phyloP scores from a whole-genome alignment of 164 flowering plant genomes.

The Kingdonia uniflora region DNA sequence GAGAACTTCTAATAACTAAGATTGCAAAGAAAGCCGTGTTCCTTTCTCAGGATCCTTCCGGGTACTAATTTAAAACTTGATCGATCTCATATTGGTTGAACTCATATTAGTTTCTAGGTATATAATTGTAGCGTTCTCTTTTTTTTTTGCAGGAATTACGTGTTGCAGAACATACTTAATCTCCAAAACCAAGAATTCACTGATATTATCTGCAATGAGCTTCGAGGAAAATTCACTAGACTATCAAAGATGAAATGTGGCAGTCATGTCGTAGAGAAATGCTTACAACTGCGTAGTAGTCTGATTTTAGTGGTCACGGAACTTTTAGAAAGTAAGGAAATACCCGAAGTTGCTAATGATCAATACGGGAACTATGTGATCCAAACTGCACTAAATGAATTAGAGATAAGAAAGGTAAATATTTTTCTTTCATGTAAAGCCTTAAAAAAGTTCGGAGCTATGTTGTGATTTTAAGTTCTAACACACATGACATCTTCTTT shows the following conservation, averaged over 20 bases:
- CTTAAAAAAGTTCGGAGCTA: too few species aligned
- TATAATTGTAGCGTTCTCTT: too few species aligned
- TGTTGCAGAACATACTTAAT: background rate
- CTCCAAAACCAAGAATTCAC: background rate
- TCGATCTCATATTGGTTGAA: too few species aligned
- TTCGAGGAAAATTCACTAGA: background rate
- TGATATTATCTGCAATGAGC: background rate
- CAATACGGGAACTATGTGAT: conserved; percentile 5
- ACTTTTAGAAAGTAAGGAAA: background rate
- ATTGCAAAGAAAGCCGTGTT: background rate
- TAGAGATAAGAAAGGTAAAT: background rate
- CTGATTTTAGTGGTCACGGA: background rate
- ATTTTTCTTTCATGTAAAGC: background rate
- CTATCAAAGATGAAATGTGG: conserved; percentile 1
- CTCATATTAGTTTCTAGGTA: too few species aligned
- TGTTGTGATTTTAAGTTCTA: too few species aligned
- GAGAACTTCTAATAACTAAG: background rate
- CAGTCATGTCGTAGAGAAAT: conserved; percentile 6
- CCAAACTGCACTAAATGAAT: background rate
- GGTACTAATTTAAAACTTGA: background rate
- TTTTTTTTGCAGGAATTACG: conserved; percentile 5
- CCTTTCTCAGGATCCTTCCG: background rate
- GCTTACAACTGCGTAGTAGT: background rate
- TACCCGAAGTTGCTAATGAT: background rate
- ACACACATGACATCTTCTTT: too few species aligned